A percentile compares a stretch with the other conserved stretches of the same genome.
These are phyloP conservation scores for Blastocystis sp. DNA, from an alignment of 352 stramenopile species.

Conservation along the genomic window DNA sequence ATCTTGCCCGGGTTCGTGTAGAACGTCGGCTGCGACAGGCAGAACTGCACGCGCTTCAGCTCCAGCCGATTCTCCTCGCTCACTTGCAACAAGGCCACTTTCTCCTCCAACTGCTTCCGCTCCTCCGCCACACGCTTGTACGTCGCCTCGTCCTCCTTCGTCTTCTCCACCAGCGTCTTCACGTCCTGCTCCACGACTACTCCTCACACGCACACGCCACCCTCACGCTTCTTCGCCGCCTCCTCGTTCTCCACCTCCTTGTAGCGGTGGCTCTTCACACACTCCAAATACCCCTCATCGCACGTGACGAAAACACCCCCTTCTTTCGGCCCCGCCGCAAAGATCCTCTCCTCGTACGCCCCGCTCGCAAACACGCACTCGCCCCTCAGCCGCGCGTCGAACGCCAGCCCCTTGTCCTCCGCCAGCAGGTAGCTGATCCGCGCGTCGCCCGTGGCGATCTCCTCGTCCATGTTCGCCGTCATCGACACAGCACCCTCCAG, in stretches of 20 bases:
- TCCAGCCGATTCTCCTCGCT: no score
- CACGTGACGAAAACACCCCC: slow-evolving; percentile 3
- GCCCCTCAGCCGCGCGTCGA: slow-evolving; percentile 7
- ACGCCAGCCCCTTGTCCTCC: neutral
- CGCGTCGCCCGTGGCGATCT: neutral
- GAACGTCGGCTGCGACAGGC: no score
- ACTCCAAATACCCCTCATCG: neutral
- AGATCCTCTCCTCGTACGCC: neutral
- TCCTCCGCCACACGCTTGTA: neutral
- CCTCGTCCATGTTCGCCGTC: slow-evolving; percentile 35
- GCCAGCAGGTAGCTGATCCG: slow-evolving; percentile 28
- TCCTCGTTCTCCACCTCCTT: neutral
- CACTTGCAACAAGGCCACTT: neutral
- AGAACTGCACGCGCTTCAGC: no score
- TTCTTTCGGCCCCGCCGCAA: neutral
- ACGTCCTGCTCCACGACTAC: slow-evolving; percentile 1
- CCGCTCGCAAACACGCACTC: neutral
- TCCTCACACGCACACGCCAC: neutral
- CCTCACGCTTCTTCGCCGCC: neutral
- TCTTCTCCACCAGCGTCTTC: neutral
- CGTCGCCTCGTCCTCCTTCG: neutral
- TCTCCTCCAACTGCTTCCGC: neutral
- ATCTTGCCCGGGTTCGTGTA: neutral
- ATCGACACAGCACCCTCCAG: neutral
- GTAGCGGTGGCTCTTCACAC: neutral